Evolutionary conservation across 495 filamentous ascomycete species (phyloP).

Genomic region (Aspergillus ostianus): DNA sequence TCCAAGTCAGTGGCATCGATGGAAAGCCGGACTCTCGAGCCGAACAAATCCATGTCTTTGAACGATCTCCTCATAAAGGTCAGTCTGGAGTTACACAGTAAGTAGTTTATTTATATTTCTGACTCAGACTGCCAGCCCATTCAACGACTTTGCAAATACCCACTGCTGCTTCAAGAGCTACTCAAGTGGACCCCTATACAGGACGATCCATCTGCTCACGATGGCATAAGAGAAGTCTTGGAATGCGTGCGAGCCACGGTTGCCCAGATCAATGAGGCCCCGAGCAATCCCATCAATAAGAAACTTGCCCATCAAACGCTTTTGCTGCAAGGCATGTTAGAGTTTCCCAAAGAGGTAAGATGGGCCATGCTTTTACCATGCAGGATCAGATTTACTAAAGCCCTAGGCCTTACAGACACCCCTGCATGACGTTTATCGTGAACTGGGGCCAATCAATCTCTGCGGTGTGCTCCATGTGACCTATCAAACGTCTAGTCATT

Average conservation of each 20-base stretch:
- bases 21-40: slow-evolving; percentile 59
- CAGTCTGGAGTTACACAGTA: slow-evolving; percentile 8
- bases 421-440: slow-evolving; percentile 57
- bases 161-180: slow-evolving; percentile 80
- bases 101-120: not conserved
- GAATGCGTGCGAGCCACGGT: slow-evolving; percentile 69
- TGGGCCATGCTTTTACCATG: not conserved
- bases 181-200: slow-evolving; percentile 75
- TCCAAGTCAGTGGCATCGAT: slow-evolving; percentile 71
- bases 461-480: slow-evolving; percentile 87
- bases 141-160: slow-evolving; percentile 91
- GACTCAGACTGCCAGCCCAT: slow-evolving; percentile 62
- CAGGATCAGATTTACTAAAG: slow-evolving; percentile 5
- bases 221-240: slow-evolving; percentile 72
- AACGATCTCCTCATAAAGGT: slow-evolving; percentile 92
- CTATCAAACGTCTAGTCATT: slow-evolving; percentile 66
- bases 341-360: slow-evolving; percentile 67
- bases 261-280: slow-evolving; percentile 73
- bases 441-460: slow-evolving; percentile 76
- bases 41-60: slow-evolving; percentile 73
- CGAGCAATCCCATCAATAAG: slow-evolving; percentile 42
- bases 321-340: slow-evolving; percentile 53
- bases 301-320: slow-evolving; percentile 52
- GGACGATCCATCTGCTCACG: slow-evolving; percentile 78
- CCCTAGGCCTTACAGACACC: slow-evolving; percentile 23